Evolutionary conservation across 495 filamentous ascomycete genomes (phyloP), one percentile per base, ranked within the genome.

Genomic region (Aspergillus saccharolyticus): DNA sequence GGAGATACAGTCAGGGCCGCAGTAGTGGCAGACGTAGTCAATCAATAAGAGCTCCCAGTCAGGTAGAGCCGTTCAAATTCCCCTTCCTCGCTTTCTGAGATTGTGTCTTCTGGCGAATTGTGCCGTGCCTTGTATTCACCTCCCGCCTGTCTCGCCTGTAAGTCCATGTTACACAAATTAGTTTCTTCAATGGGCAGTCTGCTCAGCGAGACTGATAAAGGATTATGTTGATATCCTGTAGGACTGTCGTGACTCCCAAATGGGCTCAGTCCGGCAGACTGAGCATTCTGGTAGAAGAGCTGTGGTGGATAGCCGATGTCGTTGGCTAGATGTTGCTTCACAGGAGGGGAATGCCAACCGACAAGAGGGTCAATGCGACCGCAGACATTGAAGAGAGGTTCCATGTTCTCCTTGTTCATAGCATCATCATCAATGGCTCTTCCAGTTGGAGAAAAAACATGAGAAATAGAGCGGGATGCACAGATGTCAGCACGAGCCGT

Each of bases 381-480:
- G 22, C 69, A 63, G 21, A 52, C 25, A 47, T 74, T 64, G 45
- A 78, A 30, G 25, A 73, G 68, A 15, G 76, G 77, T 54, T 76
- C 74, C n/a, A 78, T 62, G 58, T 79, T 80, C 53, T 80, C 77
- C 44, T 78, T 77, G 18, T 67, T 66, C 12, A 42, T 33, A 0
- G 52, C 15, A 19, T 55, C 15, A 19, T 55, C 15, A 19, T 48
- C 51, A 21, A 52, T 39, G 46, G 42, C 18, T 19, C 20, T 53
- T 49, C 53, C 58, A 22, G 30, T 6, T 8, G 57, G 30, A 18
- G 48, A 60, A 15, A 59, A 58, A 10, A 48, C 45, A 53, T 63
- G 58, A 18, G 25, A 56, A n/a, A 54, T 49, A 21, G 61, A 24
- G 9, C 22, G 49, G 22, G 66, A 52, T 20, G 58, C 42, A 39